Evolutionary conservation across 208 protist species (phyloP).

Genomic region (Wallacemonas sp.): DNA sequence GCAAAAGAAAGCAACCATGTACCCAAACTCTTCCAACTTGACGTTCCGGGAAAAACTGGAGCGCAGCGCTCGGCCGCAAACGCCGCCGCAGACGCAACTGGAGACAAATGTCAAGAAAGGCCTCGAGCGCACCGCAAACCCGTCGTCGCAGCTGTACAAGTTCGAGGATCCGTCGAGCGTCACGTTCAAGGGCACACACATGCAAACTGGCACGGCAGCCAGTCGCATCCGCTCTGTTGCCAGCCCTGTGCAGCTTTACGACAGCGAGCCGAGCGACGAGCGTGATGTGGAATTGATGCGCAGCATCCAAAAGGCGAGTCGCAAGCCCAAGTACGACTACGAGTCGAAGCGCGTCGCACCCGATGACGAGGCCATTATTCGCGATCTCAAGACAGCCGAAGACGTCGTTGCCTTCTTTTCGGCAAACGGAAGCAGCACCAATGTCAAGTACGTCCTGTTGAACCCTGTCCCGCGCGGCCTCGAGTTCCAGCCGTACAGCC

Average conservation of each 20-base stretch:
- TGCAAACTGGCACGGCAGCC: slow-evolving; percentile 26
- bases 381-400: slow-evolving; percentile 85
- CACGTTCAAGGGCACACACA: slow-evolving; percentile 33
- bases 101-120: slow-evolving; percentile 79
- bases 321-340: slow-evolving; percentile 50
- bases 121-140: slow-evolving; percentile 52
- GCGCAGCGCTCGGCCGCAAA: slow-evolving; percentile 50
- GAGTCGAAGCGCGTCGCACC: slow-evolving; percentile 69
- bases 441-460: slow-evolving; percentile 94
- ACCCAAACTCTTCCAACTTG: slow-evolving; percentile 2
- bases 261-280: slow-evolving; percentile 35
- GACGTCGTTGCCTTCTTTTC: slow-evolving; percentile 95
- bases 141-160: slow-evolving; percentile 63
- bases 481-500: slow-evolving; percentile 93
- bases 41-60: slow-evolving; percentile 53
- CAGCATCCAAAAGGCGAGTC: slow-evolving; percentile 83
- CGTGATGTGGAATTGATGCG: slow-evolving; percentile 80
- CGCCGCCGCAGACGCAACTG: slow-evolving; percentile 44
- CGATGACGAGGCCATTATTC: slow-evolving; percentile 80
- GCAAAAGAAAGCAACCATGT: not conserved
- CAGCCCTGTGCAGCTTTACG: not conserved
- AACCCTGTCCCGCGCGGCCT: slow-evolving; percentile 72
- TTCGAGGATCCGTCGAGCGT: slow-evolving; percentile 81
- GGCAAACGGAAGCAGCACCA: slow-evolving; percentile 75
- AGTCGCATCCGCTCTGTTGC: slow-evolving; percentile 22